Evolutionary conservation across 2,329 filamentous ascomycete species (phyloP).

Genomic region (Akanthomyces dipterigenus): DNA sequence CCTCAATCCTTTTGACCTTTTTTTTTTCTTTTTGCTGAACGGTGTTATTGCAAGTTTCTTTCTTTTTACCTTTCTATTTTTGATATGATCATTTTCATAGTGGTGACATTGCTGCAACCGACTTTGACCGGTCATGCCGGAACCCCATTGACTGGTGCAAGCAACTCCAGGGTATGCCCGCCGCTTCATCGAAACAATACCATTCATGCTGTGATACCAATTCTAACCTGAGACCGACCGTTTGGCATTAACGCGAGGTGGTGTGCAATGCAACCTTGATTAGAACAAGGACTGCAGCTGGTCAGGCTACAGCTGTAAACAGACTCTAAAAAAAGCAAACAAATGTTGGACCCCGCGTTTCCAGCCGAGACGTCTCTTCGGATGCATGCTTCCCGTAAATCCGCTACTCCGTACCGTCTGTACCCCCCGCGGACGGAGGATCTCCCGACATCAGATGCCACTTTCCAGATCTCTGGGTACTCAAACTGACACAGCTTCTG

Average conservation of each 20-base stretch:
- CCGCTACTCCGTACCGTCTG: background rate
- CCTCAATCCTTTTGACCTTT: background rate
- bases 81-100: too few relatives aligned
- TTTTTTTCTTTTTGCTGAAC: background rate
- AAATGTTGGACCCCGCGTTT: background rate
- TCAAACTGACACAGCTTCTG: background rate
- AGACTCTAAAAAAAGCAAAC: background rate
- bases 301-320: background rate
- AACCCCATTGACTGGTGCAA: background rate
- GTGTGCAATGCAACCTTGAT: background rate
- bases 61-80: background rate
- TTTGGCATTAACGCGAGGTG: background rate
- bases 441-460: background rate
- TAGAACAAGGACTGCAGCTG: background rate
- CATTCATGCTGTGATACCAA: conserved; percentile 3
- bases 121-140: background rate
- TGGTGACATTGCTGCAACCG: background rate
- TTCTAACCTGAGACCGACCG: background rate
- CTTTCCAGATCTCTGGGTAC: background rate
- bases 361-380: background rate
- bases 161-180: background rate
- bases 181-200: background rate
- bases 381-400: background rate
- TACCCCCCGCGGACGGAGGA: background rate
- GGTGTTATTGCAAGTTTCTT: background rate